Percentiles rank a stretch among this genome's conserved stretches.
Evolutionary conservation across 2,329 filamentous ascomycete genomes (phyloP).

Genomic region (Echinosphaeria canescens): DNA sequence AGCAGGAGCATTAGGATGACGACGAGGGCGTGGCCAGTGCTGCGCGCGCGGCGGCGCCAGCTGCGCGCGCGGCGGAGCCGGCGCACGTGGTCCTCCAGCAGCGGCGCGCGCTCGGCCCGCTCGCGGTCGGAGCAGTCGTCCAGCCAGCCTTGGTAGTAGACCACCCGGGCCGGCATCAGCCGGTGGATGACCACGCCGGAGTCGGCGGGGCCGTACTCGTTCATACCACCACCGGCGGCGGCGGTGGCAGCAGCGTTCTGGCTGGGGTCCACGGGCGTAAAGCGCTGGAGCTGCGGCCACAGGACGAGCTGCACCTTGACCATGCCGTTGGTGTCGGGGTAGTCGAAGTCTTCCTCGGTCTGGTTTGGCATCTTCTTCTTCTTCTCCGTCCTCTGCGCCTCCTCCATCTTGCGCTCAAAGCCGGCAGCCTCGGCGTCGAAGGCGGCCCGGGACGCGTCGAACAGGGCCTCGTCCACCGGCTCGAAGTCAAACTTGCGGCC

Average conservation of each 20-base stretch:
- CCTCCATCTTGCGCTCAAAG: not conserved
- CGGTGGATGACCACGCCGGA: constrained; percentile 6
- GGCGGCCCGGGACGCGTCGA: constrained; percentile 4
- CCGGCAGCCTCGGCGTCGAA: constrained; percentile 2
- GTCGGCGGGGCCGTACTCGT: constrained; percentile 1
- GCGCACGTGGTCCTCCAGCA: constrained; percentile 4
- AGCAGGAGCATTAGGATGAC: too few relatives aligned
- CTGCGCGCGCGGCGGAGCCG: not conserved
- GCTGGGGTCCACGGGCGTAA: constrained; percentile 5
- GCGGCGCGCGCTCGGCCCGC: constrained; percentile 3
- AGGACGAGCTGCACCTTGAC: constrained; percentile 11
- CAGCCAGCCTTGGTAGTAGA: constrained; percentile 10
- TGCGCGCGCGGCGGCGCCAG: not conserved
- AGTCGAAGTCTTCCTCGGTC: not conserved
- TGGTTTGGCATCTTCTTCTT: not conserved
- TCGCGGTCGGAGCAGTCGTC: constrained; percentile 1
- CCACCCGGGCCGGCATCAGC: constrained; percentile 7
- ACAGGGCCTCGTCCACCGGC: constrained; percentile 6
- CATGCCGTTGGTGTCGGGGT: constrained; percentile 1
- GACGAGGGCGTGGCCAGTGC: not conserved
- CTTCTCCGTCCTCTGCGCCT: not conserved
- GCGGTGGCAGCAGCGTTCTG: too few relatives aligned
- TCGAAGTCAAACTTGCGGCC: constrained; percentile 7
- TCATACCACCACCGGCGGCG: constrained; percentile 1
- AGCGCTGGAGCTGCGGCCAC: constrained; percentile 10